These are phyloP conservation scores for Apiospora arundinis DNA, from an alignment of 2,329 filamentous ascomycete species.

Conservation along the genomic window DNA sequence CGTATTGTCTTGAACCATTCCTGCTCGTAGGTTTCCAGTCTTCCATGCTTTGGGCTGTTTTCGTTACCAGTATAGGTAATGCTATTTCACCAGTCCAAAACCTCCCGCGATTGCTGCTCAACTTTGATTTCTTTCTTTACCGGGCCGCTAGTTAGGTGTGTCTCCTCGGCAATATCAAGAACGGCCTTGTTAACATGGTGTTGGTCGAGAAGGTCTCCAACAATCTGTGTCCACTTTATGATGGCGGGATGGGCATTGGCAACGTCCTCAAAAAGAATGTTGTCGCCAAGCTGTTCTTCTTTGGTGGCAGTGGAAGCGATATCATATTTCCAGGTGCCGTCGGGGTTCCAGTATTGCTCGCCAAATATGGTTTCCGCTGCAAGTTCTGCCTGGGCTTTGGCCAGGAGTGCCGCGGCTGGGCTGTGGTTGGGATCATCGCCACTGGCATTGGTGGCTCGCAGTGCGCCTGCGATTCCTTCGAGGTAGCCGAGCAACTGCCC, in stretches of 20 bases:
- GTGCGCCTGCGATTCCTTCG: conserved; percentile 69
- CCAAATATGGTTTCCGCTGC: conserved; percentile 68
- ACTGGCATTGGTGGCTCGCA: conserved; percentile 38
- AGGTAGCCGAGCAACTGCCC: conserved; percentile 80
- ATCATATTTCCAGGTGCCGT: conserved; percentile 74
- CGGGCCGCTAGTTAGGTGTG: not conserved
- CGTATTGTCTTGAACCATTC: not conserved
- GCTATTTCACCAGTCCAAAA: conserved; percentile 26
- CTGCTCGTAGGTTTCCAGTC: not conserved
- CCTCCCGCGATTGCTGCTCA: conserved; percentile 25
- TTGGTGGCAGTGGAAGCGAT: conserved; percentile 34
- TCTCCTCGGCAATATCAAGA: conserved; percentile 18
- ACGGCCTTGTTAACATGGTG: conserved; percentile 38
- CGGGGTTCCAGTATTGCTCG: conserved; percentile 68
- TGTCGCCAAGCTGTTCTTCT: conserved; percentile 34
- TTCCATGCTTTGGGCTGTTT: not conserved
- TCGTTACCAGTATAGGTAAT: not conserved
- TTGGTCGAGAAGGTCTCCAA: conserved; percentile 48
- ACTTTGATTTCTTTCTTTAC: conserved; percentile 25
- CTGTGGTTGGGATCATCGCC: conserved; percentile 26
- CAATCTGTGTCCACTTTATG: conserved; percentile 61
- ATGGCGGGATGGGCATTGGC: conserved; percentile 73
- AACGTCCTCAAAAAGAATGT: conserved; percentile 60
- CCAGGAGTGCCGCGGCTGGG: conserved; percentile 44
- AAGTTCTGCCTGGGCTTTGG: conserved; percentile 64